These are phyloP conservation scores for Agrocybe pediades DNA, from an alignment of 768 basidiomycete genomes.

Conservation along the genomic window DNA sequence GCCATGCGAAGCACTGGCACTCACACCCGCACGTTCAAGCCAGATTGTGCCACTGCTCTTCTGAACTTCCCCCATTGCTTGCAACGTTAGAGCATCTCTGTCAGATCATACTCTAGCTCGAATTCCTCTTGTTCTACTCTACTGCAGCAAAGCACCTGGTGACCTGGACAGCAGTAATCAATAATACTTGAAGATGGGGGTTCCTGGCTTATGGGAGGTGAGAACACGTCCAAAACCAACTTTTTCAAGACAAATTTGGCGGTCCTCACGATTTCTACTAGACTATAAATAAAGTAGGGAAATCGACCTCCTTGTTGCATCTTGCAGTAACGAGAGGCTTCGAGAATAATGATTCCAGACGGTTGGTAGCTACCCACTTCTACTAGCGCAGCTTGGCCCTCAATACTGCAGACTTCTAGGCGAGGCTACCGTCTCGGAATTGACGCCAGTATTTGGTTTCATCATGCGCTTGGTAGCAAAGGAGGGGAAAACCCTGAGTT, in stretches of 20 bases:
- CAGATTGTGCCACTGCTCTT: neutral
- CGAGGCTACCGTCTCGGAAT: constrained; percentile 66
- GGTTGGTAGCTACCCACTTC: constrained; percentile 26
- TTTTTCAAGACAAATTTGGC: neutral
- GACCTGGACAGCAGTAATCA: neutral
- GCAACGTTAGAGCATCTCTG: too few species aligned
- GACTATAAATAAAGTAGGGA: constrained; percentile 23
- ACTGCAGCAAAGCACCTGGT: neutral
- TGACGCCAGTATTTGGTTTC: constrained; percentile 72
- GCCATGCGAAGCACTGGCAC: too few species aligned
- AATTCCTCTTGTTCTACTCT: neutral
- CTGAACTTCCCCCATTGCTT: too few species aligned
- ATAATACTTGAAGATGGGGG: constrained; percentile 20
- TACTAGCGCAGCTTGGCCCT: neutral
- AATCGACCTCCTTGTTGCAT: constrained; percentile 22
- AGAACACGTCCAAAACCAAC: neutral
- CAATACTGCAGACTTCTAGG: constrained; percentile 28
- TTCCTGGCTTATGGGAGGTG: constrained; percentile 31
- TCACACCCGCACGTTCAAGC: too few species aligned
- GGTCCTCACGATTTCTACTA: neutral
- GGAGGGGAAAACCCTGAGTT: constrained; percentile 77
- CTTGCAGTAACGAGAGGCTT: constrained; percentile 27
- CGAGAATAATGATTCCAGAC: constrained; percentile 49
- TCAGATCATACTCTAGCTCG: too few species aligned
- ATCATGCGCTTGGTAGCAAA: constrained; percentile 55